Evolutionary conservation across 768 basidiomycete species (phyloP), one percentile per base, ranked within the genome.

Genomic region (Suillus tomentosus): DNA sequence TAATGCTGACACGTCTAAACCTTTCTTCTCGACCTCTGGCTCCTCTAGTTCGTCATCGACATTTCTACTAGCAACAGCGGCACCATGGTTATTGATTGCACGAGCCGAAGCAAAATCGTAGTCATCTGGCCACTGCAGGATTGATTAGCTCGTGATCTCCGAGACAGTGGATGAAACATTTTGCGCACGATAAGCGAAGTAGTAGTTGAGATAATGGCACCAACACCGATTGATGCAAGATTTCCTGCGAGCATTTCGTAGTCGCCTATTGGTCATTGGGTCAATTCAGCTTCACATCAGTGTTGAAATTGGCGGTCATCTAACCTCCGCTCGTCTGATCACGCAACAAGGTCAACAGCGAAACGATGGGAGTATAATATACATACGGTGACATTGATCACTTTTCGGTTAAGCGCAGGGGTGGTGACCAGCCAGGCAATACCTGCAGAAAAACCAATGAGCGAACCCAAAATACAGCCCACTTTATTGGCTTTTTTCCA

Each of bases 351-450:
- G 1, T 27, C 5, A 62, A 31, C 22, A 70, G 54, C 48, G 31
- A 8, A 63, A 15, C 27, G 17, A 31, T 22, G 40, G 17, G 2
- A 45, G 57, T 65, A 17, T 34, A 66, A 45, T 42, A 34, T 3
- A 75, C 86, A 53, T 64, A 89, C 88, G 39, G 75, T 82, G 39
- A 96, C 90, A 63, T 86, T 90, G 71, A 97, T 85, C 14, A 83
- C 82, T 3, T 87, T 85, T 61, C 77, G 80, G 74, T 96, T 92
- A 47, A 94, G 78, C 13, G 81, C 79, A 24, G 87, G 79, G 0
- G 95, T 93, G 1, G 91, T 87, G 31, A 90, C 92, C 43, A 98
- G 82, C 96, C 96, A 98, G 9, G 90, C 89, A 55, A 87, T 68
- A 17, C 90, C 94, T 14, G 82, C 81, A 31, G 76, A 77, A 71